Percentiles rank a stretch among this genome's conserved stretches.
Evolutionary conservation across 345 rosid genomes (phyloP).

Genomic region (Brassica juncea): DNA sequence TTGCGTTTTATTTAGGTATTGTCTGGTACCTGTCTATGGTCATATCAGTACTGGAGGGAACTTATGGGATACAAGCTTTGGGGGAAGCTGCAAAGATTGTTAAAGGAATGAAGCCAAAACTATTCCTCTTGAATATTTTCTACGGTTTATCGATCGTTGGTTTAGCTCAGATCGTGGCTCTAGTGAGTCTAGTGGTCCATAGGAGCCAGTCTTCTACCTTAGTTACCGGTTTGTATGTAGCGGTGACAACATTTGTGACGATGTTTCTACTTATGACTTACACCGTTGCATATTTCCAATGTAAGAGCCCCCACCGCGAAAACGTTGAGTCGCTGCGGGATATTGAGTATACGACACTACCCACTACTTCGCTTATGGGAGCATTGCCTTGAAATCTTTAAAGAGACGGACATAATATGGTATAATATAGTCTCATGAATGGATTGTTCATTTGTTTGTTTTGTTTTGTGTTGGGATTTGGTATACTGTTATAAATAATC

Average conservation of each 20-base stretch:
- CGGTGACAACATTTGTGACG: conserved; percentile 22
- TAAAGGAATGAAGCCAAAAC: conserved; percentile 48
- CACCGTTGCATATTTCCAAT: conserved; percentile 51
- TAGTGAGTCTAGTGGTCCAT: neutral
- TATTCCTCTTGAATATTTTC: conserved; percentile 49
- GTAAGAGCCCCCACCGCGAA: conserved; percentile 49
- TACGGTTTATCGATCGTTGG: conserved; percentile 9
- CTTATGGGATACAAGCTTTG: conserved; percentile 53
- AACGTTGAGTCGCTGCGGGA: conserved; percentile 43
- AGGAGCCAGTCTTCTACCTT: neutral
- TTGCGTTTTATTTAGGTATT: conserved; percentile 43
- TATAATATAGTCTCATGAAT: neutral
- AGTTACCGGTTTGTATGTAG: conserved; percentile 28
- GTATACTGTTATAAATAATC: neutral
- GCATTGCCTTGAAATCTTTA: conserved; percentile 16
- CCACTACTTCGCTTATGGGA: conserved; percentile 23
- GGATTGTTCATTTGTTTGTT: neutral
- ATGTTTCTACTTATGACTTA: conserved; percentile 46
- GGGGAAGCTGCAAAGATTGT: conserved; percentile 59
- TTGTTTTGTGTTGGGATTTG: neutral
- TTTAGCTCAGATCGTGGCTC: conserved; percentile 10
- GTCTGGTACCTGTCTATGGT: conserved; percentile 56
- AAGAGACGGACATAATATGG: neutral
- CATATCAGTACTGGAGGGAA: conserved; percentile 59
- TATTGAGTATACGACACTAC: conserved; percentile 46